Evolutionary conservation across 2,329 filamentous ascomycete species (phyloP).

Genomic region (Colletotrichum sublineola): DNA sequence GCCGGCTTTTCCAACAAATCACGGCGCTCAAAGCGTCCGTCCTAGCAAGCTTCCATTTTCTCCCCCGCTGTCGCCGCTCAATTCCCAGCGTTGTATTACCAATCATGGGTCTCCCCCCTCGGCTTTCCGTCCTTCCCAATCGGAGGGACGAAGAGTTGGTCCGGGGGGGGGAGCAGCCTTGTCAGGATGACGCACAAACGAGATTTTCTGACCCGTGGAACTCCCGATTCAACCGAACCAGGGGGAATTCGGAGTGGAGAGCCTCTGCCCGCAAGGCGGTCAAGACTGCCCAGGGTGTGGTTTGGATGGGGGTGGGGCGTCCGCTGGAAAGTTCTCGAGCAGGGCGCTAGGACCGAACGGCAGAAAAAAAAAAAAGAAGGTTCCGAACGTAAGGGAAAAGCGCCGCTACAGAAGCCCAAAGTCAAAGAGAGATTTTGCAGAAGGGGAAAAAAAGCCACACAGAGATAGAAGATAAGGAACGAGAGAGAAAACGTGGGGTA

Average conservation of each 20-base stretch:
- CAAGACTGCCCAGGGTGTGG: not conserved
- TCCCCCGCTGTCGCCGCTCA: constrained; percentile 15
- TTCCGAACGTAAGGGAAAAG: not conserved
- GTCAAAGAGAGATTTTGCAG: not conserved
- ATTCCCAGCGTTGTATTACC: constrained; percentile 41
- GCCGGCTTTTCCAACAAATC: constrained; percentile 24
- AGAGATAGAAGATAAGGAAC: not conserved
- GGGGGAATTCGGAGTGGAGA: not conserved
- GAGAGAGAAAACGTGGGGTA: constrained; percentile 3
- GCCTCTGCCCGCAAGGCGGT: constrained; percentile 4
- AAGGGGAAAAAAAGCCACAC: not conserved
- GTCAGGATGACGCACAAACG: constrained; percentile 31
- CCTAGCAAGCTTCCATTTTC: constrained; percentile 22
- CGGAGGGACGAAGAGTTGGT: not conserved
- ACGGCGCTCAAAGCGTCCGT: constrained; percentile 3
- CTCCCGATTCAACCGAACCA: constrained; percentile 14
- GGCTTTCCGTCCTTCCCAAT: not conserved
- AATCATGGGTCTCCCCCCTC: constrained; percentile 28
- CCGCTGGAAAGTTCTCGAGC: constrained; percentile 32
- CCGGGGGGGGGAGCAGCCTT: not conserved
- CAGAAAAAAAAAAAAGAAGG: not conserved
- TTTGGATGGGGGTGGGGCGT: not conserved
- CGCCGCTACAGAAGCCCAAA: not conserved
- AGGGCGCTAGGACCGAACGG: constrained; percentile 4
- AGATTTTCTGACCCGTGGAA: constrained; percentile 14